phyloP scores from a whole-genome alignment of 176 grass and related monocot species.

The Aegilops umbellulata region DNA sequence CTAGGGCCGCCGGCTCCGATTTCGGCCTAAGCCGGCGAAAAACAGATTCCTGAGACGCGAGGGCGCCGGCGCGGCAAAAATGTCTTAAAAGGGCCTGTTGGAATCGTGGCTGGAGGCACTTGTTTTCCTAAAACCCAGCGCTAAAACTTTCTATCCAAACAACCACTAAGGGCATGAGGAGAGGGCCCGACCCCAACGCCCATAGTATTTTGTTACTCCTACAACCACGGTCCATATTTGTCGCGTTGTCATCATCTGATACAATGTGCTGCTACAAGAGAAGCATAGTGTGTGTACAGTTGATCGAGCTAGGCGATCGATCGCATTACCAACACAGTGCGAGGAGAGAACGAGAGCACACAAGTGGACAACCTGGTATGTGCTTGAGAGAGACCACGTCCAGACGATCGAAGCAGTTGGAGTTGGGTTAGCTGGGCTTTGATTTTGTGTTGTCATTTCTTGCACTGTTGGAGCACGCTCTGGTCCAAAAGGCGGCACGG shows the following conservation, averaged over 20 bases:
- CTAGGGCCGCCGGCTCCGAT: no score
- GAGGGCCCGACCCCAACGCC: not conserved
- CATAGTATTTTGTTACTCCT: not conserved
- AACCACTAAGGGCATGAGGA: no score
- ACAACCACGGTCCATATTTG: not conserved
- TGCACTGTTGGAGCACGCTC: not conserved
- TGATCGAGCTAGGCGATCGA: not conserved
- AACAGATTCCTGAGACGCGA: no score
- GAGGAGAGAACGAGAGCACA: no score
- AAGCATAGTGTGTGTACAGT: no score
- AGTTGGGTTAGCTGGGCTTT: no score
- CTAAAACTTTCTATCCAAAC: no score
- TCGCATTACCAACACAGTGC: not conserved
- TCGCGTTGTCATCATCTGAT: not conserved
- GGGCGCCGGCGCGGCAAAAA: no score
- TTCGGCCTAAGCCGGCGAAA: no score
- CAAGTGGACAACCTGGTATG: not conserved
- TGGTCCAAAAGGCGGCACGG: slow-evolving; percentile 29
- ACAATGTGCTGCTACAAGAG: not conserved
- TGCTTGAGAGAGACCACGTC: not conserved
- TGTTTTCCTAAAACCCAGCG: no score
- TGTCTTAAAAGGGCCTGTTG: no score
- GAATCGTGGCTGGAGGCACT: no score
- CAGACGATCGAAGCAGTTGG: not conserved
- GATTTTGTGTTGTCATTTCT: not conserved